Conservation (phyloP, 225 moss, liverwort and hornwort species). For the Asterella californica region DNA sequence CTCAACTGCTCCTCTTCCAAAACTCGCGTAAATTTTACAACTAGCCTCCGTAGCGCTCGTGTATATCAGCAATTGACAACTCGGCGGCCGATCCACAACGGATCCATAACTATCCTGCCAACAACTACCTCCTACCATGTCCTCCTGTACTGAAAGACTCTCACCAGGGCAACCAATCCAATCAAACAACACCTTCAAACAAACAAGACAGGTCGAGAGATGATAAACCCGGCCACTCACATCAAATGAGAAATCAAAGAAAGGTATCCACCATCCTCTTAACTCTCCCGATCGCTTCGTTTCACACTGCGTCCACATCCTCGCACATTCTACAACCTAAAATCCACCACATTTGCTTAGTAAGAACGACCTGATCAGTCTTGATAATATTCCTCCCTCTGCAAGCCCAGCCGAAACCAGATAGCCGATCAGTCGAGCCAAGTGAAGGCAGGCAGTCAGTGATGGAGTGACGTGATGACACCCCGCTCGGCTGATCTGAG, state of each 20-base stretch:
- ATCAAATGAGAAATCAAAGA: background rate
- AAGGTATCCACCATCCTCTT: background rate
- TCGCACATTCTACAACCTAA: background rate
- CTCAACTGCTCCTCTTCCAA: too few relatives aligned
- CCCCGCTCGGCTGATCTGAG: too few relatives aligned
- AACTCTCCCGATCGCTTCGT: background rate
- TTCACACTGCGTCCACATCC: background rate
- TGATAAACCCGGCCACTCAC: background rate
- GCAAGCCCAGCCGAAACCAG: too few relatives aligned
- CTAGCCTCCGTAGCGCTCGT: too few relatives aligned
- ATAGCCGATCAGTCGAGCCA: too few relatives aligned
- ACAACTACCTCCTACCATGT: background rate
- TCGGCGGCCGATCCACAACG: background rate
- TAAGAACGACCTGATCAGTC: background rate
- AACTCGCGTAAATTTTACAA: too few relatives aligned
- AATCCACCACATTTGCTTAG: background rate
- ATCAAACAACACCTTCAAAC: background rate
- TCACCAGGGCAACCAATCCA: background rate
- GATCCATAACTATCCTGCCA: background rate
- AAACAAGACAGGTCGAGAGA: background rate
- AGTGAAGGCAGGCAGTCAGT: too few relatives aligned
- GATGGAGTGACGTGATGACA: too few relatives aligned
- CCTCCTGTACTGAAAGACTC: background rate
- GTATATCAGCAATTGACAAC: background rate
- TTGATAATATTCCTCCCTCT: background rate